phyloP scores from a whole-genome alignment of 768 basidiomycete genomes.

The Mycena chlorophos region DNA sequence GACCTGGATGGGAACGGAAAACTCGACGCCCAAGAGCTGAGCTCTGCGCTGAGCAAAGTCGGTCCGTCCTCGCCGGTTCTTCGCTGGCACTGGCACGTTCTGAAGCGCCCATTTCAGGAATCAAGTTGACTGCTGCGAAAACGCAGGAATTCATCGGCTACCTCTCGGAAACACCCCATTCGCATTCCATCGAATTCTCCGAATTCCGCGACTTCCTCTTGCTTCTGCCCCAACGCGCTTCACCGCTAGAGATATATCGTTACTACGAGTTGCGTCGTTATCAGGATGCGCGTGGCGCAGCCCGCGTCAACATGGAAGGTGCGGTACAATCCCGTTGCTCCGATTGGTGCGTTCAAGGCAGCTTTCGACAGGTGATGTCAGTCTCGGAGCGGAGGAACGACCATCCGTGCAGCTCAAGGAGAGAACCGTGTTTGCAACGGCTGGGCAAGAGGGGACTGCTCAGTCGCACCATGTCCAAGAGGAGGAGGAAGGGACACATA shows the following conservation, averaged over 20 bases:
- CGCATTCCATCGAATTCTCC: slow-evolving; percentile 69
- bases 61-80: slow-evolving; percentile 6
- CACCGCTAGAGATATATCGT: slow-evolving; percentile 81
- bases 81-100: not conserved
- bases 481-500: slow-evolving; percentile 60
- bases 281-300: slow-evolving; percentile 74
- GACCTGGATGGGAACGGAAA: slow-evolving; percentile 88
- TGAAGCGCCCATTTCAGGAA: slow-evolving; percentile 50
- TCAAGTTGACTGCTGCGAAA: slow-evolving; percentile 66
- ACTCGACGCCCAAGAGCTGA: slow-evolving; percentile 66
- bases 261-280: slow-evolving; percentile 73
- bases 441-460: slow-evolving; percentile 42
- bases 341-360: not conserved
- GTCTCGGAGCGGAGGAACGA: slow-evolving; percentile 73
- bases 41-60: slow-evolving; percentile 39
- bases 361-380: slow-evolving; percentile 65
- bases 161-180: slow-evolving; percentile 70
- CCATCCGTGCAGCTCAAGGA: slow-evolving; percentile 38
- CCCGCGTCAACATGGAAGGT: slow-evolving; percentile 91
- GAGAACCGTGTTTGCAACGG: slow-evolving; percentile 23
- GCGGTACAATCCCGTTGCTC: slow-evolving; percentile 22
- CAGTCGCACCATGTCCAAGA: slow-evolving; percentile 50
- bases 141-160: slow-evolving; percentile 79
- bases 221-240: slow-evolving; percentile 78
- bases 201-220: slow-evolving; percentile 91